A percentile compares a stretch with the other conserved stretches of the same genome.
These are phyloP conservation scores for Vinca minor DNA, from an alignment of 257 asterid genomes.

Conservation along the genomic window DNA sequence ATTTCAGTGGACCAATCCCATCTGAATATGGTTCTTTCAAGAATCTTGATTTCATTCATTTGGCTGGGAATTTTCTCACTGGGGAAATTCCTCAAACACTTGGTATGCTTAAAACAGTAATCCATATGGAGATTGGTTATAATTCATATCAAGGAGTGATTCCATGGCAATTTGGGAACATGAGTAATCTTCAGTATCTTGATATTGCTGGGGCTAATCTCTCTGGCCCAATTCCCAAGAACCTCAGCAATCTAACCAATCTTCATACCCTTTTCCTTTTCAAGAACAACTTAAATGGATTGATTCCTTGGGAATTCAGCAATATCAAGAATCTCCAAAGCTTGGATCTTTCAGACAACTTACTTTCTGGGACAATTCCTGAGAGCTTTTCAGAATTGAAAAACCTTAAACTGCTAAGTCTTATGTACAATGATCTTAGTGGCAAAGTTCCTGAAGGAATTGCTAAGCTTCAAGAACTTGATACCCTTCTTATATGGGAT, in stretches of 20 bases:
- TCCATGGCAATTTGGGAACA: constrained; percentile 83
- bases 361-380: constrained; percentile 69
- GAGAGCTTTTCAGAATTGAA: constrained; percentile 66
- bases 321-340: constrained; percentile 50
- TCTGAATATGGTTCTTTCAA: constrained; percentile 62
- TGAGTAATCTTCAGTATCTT: constrained; percentile 68
- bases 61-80: constrained; percentile 73
- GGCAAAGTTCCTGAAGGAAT: constrained; percentile 79
- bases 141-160: constrained; percentile 63
- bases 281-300: constrained; percentile 56
- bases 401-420: constrained; percentile 60
- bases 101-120: constrained; percentile 47
- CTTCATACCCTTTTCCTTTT: constrained; percentile 82
- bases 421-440: constrained; percentile 75
- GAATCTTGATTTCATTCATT: constrained; percentile 60
- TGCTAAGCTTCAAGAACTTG: constrained; percentile 71
- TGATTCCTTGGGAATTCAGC: constrained; percentile 60
- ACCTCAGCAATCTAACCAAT: constrained; percentile 61
- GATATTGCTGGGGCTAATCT: constrained; percentile 88
- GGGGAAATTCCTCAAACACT: constrained; percentile 67
- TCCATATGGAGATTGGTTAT: constrained; percentile 96
- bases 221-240: constrained; percentile 62
- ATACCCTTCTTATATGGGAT: constrained; percentile 75
- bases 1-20: constrained; percentile 82
- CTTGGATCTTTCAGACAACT: constrained; percentile 94